A percentile compares a stretch with the other conserved stretches of the same genome.
These are phyloP conservation scores for Pseudomonodictys pantanalensis DNA, from an alignment of 495 filamentous ascomycete genomes.

Conservation along the genomic window DNA sequence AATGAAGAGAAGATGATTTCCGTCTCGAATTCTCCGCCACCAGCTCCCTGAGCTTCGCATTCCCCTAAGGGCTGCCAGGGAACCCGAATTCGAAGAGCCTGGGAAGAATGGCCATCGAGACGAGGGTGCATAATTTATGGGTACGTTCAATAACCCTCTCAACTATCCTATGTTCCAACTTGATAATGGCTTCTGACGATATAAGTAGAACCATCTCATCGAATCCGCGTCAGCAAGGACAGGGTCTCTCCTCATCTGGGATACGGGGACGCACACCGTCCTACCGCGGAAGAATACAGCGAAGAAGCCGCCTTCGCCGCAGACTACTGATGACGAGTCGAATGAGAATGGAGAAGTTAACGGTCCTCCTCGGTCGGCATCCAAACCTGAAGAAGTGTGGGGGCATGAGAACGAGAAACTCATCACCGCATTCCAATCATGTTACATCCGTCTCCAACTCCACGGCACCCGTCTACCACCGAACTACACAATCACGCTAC, in stretches of 20 bases:
- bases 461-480: constrained; percentile 57
- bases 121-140: constrained; percentile 65
- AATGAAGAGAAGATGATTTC: constrained; percentile 50
- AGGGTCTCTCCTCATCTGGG: constrained; percentile 68
- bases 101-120: constrained; percentile 65
- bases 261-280: constrained; percentile 63
- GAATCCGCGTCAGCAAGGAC: constrained; percentile 59
- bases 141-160: constrained; percentile 42
- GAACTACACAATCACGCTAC: constrained; percentile 57
- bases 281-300: constrained; percentile 45
- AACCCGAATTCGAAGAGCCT: constrained; percentile 57
- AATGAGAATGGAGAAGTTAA: too few species aligned
- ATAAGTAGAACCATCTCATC: constrained; percentile 60
- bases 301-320: constrained; percentile 31
- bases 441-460: constrained; percentile 61
- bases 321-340: constrained; percentile 49
- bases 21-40: constrained; percentile 63
- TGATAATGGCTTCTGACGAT: constrained; percentile 7
- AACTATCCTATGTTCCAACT: not conserved
- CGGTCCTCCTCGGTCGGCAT: constrained; percentile 29
- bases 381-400: constrained; percentile 47
- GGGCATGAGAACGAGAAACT: constrained; percentile 56
- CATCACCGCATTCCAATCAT: constrained; percentile 51
- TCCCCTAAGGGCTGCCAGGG: constrained; percentile 66
- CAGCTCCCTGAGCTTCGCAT: constrained; percentile 61